Conservation (phyloP, 2,329 filamentous ascomycete genomes). For the Kalaharituber pfeilii region DNA sequence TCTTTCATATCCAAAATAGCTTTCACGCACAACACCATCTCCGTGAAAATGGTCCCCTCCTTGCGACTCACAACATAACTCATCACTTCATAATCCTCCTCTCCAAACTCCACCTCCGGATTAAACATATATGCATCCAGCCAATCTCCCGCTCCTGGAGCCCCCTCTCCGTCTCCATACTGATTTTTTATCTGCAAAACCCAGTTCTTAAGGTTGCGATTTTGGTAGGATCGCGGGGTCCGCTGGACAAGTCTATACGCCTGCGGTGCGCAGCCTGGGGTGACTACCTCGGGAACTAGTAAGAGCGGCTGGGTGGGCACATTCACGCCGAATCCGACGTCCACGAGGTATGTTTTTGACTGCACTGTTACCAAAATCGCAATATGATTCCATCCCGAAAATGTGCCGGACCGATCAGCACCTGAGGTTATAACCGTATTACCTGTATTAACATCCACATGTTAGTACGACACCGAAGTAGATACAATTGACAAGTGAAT, state of each 20-base stretch:
- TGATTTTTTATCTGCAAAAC: conserved; percentile 43
- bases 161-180: conserved; percentile 26
- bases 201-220: conserved; percentile 37
- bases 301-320: conserved; percentile 32
- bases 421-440: conserved; percentile 27
- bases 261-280: conserved; percentile 37
- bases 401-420: conserved; percentile 28
- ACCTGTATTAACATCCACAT: no score
- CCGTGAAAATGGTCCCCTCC: conserved; percentile 37
- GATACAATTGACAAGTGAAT: background rate
- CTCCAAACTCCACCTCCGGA: conserved; percentile 45
- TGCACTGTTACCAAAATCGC: conserved; percentile 43
- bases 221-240: conserved; percentile 26
- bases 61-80: conserved; percentile 40
- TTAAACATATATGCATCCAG: conserved; percentile 44
- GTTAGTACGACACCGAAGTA: background rate
- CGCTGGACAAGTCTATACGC: conserved; percentile 36
- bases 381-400: conserved; percentile 41
- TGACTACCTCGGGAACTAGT: conserved; percentile 31
- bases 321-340: conserved; percentile 49
- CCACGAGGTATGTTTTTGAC: conserved; percentile 36
- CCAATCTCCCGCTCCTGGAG: no score
- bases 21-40: conserved; percentile 36
- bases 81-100: conserved; percentile 43
- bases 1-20: conserved; percentile 34